Conservation (phyloP, 1,139 yeast genomes). For the Pichia sp. region DNA sequence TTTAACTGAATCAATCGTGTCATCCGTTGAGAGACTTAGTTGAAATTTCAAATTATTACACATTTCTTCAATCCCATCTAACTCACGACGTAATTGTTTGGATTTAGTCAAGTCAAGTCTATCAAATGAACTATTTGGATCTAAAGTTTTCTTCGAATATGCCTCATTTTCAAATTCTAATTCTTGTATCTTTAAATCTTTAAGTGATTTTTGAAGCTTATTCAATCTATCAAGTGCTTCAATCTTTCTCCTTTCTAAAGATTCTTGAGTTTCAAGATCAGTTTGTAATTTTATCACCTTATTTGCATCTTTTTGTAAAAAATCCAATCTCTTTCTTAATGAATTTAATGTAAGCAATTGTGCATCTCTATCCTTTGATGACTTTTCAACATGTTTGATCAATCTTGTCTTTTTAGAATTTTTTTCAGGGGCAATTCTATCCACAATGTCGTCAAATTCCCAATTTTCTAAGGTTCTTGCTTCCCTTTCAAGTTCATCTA, state of each 20-base stretch:
- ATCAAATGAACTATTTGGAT: conserved; percentile 28
- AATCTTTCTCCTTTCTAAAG: conserved; percentile 50
- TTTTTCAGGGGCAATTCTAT: conserved; percentile 12
- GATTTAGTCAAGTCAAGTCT: conserved; percentile 15
- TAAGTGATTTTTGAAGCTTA: conserved; percentile 55
- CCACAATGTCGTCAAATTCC: conserved; percentile 50
- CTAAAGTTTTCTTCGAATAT: conserved; percentile 27
- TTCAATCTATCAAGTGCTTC: conserved; percentile 63
- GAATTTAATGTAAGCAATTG: conserved; percentile 40
- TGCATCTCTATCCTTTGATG: conserved; percentile 21
- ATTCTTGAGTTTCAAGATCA: conserved; percentile 43
- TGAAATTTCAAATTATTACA: conserved; percentile 24
- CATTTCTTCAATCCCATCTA: conserved; percentile 22
- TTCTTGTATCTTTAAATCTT: conserved; percentile 56
- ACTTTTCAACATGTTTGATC: conserved; percentile 1
- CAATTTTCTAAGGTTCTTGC: conserved; percentile 86
- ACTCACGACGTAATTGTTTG: conserved; percentile 18
- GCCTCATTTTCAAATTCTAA: conserved; percentile 17
- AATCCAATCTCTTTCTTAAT: conserved; percentile 52
- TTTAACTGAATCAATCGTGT: conserved; percentile 2
- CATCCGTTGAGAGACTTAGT: conserved; percentile 21
- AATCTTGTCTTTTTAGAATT: too few species aligned
- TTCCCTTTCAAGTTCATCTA: conserved; percentile 45
- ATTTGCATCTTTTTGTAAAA: conserved; percentile 65
- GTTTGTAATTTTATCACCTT: conserved; percentile 62